Evolutionary conservation across 2,329 filamentous ascomycete genomes (phyloP).

Genomic region (Rugonectria rugulosa): DNA sequence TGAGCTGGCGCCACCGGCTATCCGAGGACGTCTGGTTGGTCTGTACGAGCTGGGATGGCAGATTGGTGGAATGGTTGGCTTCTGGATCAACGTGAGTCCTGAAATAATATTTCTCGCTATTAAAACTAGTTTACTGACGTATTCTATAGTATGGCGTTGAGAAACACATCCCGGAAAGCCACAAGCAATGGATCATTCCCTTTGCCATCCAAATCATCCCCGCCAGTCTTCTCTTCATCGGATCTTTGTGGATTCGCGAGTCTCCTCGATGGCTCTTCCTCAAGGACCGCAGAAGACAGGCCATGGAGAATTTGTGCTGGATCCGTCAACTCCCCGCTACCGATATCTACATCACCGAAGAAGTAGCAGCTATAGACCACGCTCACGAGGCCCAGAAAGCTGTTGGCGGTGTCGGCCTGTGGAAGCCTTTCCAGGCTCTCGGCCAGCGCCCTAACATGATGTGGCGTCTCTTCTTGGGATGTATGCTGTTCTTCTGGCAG

Average conservation of each 20-base stretch:
- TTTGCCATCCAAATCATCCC: conserved; percentile 64
- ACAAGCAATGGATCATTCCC: conserved; percentile 55
- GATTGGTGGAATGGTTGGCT: conserved; percentile 60
- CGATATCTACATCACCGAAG: conserved; percentile 51
- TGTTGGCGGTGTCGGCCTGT: conserved; percentile 58
- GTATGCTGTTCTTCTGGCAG: conserved; percentile 72
- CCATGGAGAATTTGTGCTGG: conserved; percentile 60
- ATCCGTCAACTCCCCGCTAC: conserved; percentile 57
- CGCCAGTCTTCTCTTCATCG: conserved; percentile 57
- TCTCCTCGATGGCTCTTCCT: conserved; percentile 68
- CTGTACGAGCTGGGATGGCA: conserved; percentile 63
- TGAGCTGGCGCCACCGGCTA: conserved; percentile 57
- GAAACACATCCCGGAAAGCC: conserved; percentile 29
- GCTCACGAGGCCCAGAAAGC: conserved; percentile 65
- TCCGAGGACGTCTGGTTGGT: conserved; percentile 62
- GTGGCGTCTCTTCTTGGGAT: conserved; percentile 68
- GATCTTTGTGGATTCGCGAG: conserved; percentile 58
- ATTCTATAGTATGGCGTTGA: conserved; percentile 24
- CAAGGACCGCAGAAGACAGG: conserved; percentile 59
- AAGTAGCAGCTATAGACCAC: conserved; percentile 29
- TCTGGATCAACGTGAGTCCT: conserved; percentile 53
- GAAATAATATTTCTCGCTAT: neutral
- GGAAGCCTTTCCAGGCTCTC: conserved; percentile 33
- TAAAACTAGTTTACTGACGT: neutral
- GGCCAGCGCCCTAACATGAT: conserved; percentile 52